Conservation (phyloP, 2,329 filamentous ascomycete species). For the Xylaria sp. region DNA sequence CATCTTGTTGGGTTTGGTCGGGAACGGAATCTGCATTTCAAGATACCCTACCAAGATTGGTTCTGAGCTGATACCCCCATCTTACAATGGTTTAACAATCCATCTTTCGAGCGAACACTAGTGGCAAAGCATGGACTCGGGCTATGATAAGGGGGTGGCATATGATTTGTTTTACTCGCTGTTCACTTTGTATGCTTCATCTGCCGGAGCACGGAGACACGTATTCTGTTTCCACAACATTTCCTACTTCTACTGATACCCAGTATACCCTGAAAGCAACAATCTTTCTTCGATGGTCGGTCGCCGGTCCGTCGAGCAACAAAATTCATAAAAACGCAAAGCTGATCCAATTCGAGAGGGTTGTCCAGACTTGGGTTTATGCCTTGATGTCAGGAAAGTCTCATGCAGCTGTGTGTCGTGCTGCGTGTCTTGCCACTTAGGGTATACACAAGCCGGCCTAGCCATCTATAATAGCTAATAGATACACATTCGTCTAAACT, state of each 20-base stretch:
- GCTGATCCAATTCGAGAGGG: slow-evolving; percentile 21
- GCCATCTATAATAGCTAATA: slow-evolving; percentile 53
- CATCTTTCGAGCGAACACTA: slow-evolving; percentile 41
- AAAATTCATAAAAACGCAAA: slow-evolving; percentile 22
- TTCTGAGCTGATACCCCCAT: slow-evolving; percentile 52
- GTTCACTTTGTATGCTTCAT: slow-evolving; percentile 51
- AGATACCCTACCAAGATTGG: slow-evolving; percentile 53
- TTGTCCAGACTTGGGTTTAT: slow-evolving; percentile 17
- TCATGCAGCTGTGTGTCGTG: slow-evolving; percentile 42
- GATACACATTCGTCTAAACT: slow-evolving; percentile 39
- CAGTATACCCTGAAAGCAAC: slow-evolving; percentile 52
- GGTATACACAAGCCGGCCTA: slow-evolving; percentile 40
- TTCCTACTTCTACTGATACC: slow-evolving; percentile 53
- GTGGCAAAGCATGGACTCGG: slow-evolving; percentile 40
- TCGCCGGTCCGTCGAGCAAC: slow-evolving; percentile 31
- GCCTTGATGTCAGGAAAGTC: slow-evolving; percentile 38
- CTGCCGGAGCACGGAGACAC: slow-evolving; percentile 46
- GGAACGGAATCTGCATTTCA: slow-evolving; percentile 54
- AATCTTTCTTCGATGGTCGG: slow-evolving; percentile 44
- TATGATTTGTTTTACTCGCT: slow-evolving; percentile 48
- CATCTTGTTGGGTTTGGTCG: slow-evolving; percentile 51
- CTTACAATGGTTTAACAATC: slow-evolving; percentile 41
- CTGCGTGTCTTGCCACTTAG: slow-evolving; percentile 44
- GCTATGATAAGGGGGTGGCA: slow-evolving; percentile 45
- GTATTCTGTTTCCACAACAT: slow-evolving; percentile 46